Base-by-base conservation (phyloP, 805 yeast species). In the Jamesozyma gamospora region DNA sequence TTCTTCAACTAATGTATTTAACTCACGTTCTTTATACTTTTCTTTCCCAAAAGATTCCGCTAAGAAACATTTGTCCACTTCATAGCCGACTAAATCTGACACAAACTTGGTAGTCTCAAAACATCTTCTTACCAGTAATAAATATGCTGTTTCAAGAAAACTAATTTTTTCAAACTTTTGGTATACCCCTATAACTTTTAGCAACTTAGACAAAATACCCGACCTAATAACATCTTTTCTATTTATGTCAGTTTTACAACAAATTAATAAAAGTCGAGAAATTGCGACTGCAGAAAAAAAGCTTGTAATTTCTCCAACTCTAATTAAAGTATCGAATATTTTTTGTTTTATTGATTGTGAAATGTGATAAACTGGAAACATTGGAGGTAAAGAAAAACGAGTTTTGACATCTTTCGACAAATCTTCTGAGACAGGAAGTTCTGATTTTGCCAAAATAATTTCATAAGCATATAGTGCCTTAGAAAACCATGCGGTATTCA, bases 71-170 rank as follows among this genome's bases (percentile, higher is more conserved):
- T 61, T 64, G 3, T 67, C 55, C 10, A 83, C 54, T 41, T 79
- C 86, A 17, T 69, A 63, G 0, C 61, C 49, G 50, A 84, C 72
- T 29, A 72, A 60, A 9, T 63, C 62, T 24, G 66, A 63, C 4
- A 85, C 62, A 11, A 73, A 61, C 0, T 66, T 69, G 0, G 63
- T 55, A 3, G 75, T 71, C 56, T 87, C 96, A 55, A 79, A 75
- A 41, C 87, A 78, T 33, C 82, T 67, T 53, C 95, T 71, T 1
- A 79, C 56, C 27, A 86, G 62, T 11, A 75, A 63, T 1, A 76
- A 65, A 16, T 78, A 64, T 1, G 74, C 56, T 5, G 69, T 62
- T 43, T 75, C 77, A 1, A 77, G 42, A 42, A 60, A 58, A 32
- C 62, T 62, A 2, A 65, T 59, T 34, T 58, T 62, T 14, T 66